Conservation (phyloP, 2,329 filamentous ascomycete species). For the Fusarium multiceps region DNA sequence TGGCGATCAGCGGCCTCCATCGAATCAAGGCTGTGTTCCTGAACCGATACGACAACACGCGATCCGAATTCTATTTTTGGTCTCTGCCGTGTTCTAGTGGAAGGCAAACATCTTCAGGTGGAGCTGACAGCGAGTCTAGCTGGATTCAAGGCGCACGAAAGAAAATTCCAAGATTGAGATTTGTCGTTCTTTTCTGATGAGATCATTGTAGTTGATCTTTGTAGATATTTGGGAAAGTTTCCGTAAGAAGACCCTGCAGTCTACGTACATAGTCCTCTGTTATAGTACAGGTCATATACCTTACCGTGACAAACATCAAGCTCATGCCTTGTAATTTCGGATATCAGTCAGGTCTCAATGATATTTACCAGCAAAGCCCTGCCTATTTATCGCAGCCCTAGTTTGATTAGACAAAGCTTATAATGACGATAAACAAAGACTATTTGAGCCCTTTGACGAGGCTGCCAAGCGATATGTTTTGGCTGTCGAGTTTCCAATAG, state of each 20-base stretch:
- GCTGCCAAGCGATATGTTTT: neutral
- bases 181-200: neutral
- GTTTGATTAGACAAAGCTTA: neutral
- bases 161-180: neutral
- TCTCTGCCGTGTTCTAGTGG: constrained; percentile 5
- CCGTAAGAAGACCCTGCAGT: neutral
- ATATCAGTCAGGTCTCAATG: neutral
- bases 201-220: neutral
- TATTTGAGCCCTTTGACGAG: neutral
- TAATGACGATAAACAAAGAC: neutral
- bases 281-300: neutral
- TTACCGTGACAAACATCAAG: neutral
- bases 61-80: constrained; percentile 45
- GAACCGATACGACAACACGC: constrained; percentile 38
- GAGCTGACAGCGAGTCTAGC: neutral
- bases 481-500: neutral
- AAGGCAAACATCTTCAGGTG: constrained; percentile 7
- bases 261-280: neutral
- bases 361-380: neutral
- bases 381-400: neutral
- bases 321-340: neutral
- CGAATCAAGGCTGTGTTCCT: constrained; percentile 34
- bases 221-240: neutral
- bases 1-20: constrained; percentile 15
- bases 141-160: neutral